Percentiles rank a stretch among this genome's conserved stretches.
phyloP scores from a whole-genome alignment of 2,329 filamentous ascomycete genomes.

The Beauveria bassiana region DNA sequence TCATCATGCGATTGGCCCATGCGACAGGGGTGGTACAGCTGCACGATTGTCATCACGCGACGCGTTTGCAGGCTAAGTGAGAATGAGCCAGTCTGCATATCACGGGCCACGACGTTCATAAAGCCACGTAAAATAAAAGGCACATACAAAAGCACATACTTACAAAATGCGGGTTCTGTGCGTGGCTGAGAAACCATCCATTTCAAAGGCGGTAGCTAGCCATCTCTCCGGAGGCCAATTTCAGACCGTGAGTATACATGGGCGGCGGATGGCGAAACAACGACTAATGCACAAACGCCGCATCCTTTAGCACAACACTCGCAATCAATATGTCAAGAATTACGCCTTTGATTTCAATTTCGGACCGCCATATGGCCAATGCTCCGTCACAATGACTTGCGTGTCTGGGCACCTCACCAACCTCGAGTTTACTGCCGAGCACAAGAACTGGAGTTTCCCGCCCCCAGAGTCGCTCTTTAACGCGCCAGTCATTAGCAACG shows the following conservation, averaged over 20 bases:
- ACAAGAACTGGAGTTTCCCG: constrained; percentile 74
- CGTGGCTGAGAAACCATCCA: constrained; percentile 70
- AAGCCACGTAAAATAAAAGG: constrained; percentile 1
- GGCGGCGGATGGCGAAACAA: constrained; percentile 16
- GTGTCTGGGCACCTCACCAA: constrained; percentile 81
- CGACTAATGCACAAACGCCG: not conserved
- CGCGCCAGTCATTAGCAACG: constrained; percentile 61
- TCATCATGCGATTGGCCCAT: not conserved
- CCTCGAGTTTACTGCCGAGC: constrained; percentile 67
- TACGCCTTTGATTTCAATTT: constrained; percentile 91
- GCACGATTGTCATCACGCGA: constrained; percentile 6
- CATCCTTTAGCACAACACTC: constrained; percentile 52
- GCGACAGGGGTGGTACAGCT: not conserved
- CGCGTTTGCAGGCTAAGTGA: constrained; percentile 1
- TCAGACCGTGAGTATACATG: constrained; percentile 51
- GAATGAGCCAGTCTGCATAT: not conserved
- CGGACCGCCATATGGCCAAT: constrained; percentile 68
- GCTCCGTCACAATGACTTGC: constrained; percentile 85
- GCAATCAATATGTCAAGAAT: constrained; percentile 80
- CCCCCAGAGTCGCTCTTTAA: constrained; percentile 74
- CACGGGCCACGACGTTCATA: not conserved
- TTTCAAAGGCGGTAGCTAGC: constrained; percentile 85
- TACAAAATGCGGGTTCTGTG: constrained; percentile 46
- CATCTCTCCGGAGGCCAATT: constrained; percentile 75
- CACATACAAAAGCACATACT: not conserved